Base-by-base conservation (phyloP, 768 basidiomycete genomes). In the Clitopilus passeckerianus region DNA sequence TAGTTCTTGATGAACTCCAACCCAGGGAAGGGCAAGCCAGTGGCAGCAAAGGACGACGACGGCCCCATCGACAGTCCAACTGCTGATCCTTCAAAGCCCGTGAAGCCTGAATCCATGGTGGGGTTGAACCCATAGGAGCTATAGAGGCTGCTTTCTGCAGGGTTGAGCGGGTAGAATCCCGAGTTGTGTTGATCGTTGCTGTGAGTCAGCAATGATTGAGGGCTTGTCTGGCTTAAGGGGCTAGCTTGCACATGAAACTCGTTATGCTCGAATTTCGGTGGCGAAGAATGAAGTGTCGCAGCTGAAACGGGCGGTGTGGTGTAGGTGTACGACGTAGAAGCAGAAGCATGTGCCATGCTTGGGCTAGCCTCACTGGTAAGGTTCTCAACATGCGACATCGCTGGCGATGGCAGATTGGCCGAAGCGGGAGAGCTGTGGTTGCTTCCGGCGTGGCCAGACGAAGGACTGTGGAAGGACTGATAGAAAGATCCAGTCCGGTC, bases 1-100 rank as follows among this genome's bases (percentile, higher is more conserved):
- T 88, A 92, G 66, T 91, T 92, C 65, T 89, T 84, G 66, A 94
- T 87, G 65, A 84, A 94, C 65, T 94, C 92, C 33, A 93, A 77
- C 9, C 91, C 92, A 30, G 85, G 81, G 77, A 93, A 94, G 0
- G 91, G 92, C n/a, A 93, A 76, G 37, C 90, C 90, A 22, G 86
- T 78, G 8, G 84, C 84, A 62, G 86, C 77, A 68, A 91, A 91
- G 4, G 80, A 77, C n/a, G 87, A 71, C 5, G 79, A 81, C 12
- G 86, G 82, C 2, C 87, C 82, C 10, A 80, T 81, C 5, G 85
- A 85, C 33, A 82, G 72, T 5, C 78, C 78, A 60, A 80, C 79
- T n/a, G 76, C 59, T n/a, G 69, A 63, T 56, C 70, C 68, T 65
- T 75, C 73, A 65, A 74, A 77, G 64, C 71, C 68, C 63, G 75